phyloP scores from a whole-genome alignment of 768 basidiomycete species.

The Daedaleopsis nitida region DNA sequence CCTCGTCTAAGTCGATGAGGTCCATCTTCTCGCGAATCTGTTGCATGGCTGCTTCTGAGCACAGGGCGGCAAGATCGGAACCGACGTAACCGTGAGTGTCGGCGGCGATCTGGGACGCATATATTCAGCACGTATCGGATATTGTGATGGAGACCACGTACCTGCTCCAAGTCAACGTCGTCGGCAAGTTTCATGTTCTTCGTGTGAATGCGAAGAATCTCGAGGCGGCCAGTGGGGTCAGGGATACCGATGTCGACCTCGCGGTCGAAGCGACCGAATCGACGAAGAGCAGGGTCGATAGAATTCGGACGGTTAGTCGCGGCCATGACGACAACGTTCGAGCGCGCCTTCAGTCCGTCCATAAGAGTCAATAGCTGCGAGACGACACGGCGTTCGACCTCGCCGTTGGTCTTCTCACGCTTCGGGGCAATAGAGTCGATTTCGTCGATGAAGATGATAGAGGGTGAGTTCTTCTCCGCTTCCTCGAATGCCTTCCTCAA shows the following conservation, averaged over 20 bases:
- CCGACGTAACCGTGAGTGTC: slow-evolving; percentile 99
- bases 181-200: slow-evolving; percentile 99
- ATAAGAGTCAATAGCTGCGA: slow-evolving; percentile 98
- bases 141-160: slow-evolving; percentile 29
- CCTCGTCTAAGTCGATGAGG: slow-evolving; percentile 91
- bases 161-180: slow-evolving; percentile 97
- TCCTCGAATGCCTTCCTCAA: slow-evolving; percentile 98
- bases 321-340: slow-evolving; percentile 99
- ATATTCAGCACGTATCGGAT: slow-evolving; percentile 10
- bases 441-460: slow-evolving; percentile 99
- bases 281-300: slow-evolving; percentile 97
- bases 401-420: slow-evolving; percentile 99
- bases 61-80: slow-evolving; percentile 95
- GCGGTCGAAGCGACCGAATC: slow-evolving; percentile 99
- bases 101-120: slow-evolving; percentile 77
- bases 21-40: slow-evolving; percentile 99
- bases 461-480: slow-evolving; percentile 99
- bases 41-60: slow-evolving; percentile 99
- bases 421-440: slow-evolving; percentile 99
- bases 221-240: slow-evolving; percentile 97
- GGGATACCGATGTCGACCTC: slow-evolving; percentile 99
- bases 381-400: slow-evolving; percentile 99
- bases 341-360: slow-evolving; percentile 98
- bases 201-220: slow-evolving; percentile 98
- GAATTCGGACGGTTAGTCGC: slow-evolving; percentile 99